A percentile compares a stretch with the other conserved stretches of the same genome.
Conservation (phyloP, 2,329 filamentous ascomycete genomes). For the Emmonsia crescens region DNA sequence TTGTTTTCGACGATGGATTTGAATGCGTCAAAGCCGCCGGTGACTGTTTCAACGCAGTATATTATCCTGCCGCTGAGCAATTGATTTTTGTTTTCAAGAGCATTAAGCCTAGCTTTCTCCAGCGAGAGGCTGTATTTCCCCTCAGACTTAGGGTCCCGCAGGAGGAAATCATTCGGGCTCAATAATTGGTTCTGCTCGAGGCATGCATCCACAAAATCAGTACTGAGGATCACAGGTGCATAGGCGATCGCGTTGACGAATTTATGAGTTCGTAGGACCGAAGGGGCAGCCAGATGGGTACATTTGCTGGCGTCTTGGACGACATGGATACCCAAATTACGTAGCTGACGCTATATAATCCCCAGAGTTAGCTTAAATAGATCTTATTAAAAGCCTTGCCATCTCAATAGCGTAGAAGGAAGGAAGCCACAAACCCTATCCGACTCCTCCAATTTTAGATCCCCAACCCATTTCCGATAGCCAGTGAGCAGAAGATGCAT, state of each 20-base stretch:
- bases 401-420: neutral
- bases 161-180: conserved; percentile 52
- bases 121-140: conserved; percentile 59
- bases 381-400: neutral
- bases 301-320: conserved; percentile 65
- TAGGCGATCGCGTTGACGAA: conserved; percentile 80
- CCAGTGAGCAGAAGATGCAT: conserved; percentile 75
- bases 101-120: conserved; percentile 55
- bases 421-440: conserved; percentile 55
- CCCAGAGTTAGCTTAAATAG: neutral
- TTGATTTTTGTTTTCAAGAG: conserved; percentile 62
- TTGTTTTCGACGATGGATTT: conserved; percentile 79
- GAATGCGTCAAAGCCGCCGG: conserved; percentile 74
- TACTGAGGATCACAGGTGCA: conserved; percentile 66
- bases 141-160: conserved; percentile 65
- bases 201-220: conserved; percentile 66
- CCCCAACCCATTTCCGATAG: conserved; percentile 69
- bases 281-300: conserved; percentile 78
- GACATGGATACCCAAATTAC: conserved; percentile 70
- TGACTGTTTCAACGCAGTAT: conserved; percentile 72
- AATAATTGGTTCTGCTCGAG: conserved; percentile 58
- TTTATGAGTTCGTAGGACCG: conserved; percentile 81
- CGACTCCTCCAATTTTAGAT: conserved; percentile 58
- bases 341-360: conserved; percentile 58
- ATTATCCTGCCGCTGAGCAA: conserved; percentile 67